Evolutionary conservation across 2,329 filamentous ascomycete species (phyloP).

Genomic region (Stachybotrys echinatus): DNA sequence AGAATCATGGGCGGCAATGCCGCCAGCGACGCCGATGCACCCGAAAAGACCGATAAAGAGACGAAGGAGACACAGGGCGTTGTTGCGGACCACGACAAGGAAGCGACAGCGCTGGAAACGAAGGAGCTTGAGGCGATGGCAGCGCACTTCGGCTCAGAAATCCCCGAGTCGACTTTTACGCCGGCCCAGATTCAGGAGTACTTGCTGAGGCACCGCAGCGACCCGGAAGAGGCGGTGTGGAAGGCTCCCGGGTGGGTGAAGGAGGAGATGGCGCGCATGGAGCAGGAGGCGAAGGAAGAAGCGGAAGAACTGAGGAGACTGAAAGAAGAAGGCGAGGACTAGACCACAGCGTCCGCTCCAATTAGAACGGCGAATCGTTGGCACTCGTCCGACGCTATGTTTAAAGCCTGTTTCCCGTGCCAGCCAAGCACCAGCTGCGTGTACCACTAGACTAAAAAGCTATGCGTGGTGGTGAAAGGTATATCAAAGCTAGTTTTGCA

Average conservation of each 20-base stretch:
- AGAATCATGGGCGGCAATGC: background rate
- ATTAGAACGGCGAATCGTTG: no score
- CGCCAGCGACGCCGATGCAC: background rate
- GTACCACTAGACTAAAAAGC: no score
- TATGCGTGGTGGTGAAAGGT: no score
- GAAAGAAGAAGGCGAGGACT: background rate
- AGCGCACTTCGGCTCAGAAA: background rate
- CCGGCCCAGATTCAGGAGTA: slow-evolving; percentile 13
- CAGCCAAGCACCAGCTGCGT: no score
- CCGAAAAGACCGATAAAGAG: slow-evolving; percentile 5
- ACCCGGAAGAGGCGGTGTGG: background rate
- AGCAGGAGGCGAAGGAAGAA: background rate
- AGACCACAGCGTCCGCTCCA: no score
- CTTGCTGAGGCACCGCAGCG: slow-evolving; percentile 6
- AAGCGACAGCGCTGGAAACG: background rate
- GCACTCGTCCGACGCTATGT: no score
- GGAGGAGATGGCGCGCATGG: slow-evolving; percentile 1
- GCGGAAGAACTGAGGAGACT: background rate
- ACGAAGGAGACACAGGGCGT: background rate
- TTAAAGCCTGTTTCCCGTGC: no score
- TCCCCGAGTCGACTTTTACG: slow-evolving; percentile 9
- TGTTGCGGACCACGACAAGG: background rate
- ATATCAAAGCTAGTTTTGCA: no score
- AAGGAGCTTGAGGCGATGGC: background rate
- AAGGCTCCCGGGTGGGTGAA: background rate